These are phyloP conservation scores for Epichloe brachyelytri DNA, from an alignment of 2,329 filamentous ascomycete genomes.

Conservation along the genomic window DNA sequence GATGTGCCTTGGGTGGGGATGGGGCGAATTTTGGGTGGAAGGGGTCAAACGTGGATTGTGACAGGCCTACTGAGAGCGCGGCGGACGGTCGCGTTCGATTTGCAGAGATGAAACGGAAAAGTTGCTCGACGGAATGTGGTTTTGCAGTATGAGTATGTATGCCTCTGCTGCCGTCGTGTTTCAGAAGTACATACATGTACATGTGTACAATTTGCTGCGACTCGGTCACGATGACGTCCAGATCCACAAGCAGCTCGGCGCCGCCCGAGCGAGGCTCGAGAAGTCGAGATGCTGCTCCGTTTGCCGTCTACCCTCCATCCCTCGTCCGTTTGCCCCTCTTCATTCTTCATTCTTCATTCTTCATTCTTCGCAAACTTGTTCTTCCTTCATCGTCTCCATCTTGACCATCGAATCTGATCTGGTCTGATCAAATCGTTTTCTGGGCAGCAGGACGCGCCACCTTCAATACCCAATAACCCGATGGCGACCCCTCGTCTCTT, in stretches of 20 bases:
- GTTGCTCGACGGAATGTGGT: too few relatives aligned
- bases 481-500: slow-evolving; percentile 57
- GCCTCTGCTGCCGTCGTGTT: background rate
- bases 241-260: background rate
- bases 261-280: background rate
- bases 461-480: background rate
- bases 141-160: background rate
- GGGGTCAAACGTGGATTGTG: background rate
- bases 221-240: background rate
- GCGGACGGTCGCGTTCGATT: background rate
- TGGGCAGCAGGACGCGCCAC: background rate
- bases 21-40: too few relatives aligned
- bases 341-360: background rate
- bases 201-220: background rate
- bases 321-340: background rate
- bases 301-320: background rate
- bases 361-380: too few relatives aligned
- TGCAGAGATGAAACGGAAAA: background rate
- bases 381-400: too few relatives aligned
- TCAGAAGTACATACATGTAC: background rate
- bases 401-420: too few relatives aligned
- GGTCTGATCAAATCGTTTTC: too few relatives aligned
- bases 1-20: background rate
- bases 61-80: background rate
- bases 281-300: background rate